Percentiles rank a stretch among this genome's conserved stretches.
phyloP scores from a whole-genome alignment of 2,329 filamentous ascomycete species.

The Delphinella strobiligena region DNA sequence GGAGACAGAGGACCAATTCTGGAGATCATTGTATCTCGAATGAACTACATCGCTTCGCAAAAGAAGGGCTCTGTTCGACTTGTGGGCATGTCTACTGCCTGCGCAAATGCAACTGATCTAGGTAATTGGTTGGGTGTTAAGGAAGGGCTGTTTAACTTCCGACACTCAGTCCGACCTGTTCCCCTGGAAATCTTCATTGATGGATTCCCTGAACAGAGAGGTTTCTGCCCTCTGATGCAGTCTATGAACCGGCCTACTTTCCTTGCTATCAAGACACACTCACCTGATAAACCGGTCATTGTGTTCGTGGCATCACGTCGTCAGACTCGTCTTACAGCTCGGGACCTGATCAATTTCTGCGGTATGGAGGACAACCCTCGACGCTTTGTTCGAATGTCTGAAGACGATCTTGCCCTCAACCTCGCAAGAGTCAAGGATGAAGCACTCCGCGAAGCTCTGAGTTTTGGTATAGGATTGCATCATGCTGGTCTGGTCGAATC shows the following conservation, averaged over 20 bases:
- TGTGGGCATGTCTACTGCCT: constrained; percentile 98
- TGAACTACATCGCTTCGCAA: constrained; percentile 98
- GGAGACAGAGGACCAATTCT: constrained; percentile 94
- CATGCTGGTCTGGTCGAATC: constrained; percentile 94
- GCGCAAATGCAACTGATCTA: constrained; percentile 86
- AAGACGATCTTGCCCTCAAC: constrained; percentile 83
- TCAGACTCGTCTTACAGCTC: constrained; percentile 88
- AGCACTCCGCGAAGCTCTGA: constrained; percentile 82
- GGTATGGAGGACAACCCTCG: constrained; percentile 97
- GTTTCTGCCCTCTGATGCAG: constrained; percentile 96
- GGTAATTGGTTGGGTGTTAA: constrained; percentile 97
- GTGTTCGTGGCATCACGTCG: constrained; percentile 93
- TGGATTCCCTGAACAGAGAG: constrained; percentile 86
- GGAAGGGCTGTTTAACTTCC: constrained; percentile 89
- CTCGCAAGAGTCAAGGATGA: constrained; percentile 88
- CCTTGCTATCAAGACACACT: constrained; percentile 90
- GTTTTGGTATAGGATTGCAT: constrained; percentile 92
- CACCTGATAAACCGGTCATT: constrained; percentile 91
- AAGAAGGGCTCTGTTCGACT: constrained; percentile 81
- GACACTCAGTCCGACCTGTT: constrained; percentile 91
- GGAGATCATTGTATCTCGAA: constrained; percentile 83
- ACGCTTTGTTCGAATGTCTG: constrained; percentile 84
- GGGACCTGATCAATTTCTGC: constrained; percentile 92
- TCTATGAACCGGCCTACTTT: constrained; percentile 98
- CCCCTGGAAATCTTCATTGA: constrained; percentile 95